Evolutionary conservation across 441 rosid species (phyloP).

Genomic region (Eruca vesicaria): DNA sequence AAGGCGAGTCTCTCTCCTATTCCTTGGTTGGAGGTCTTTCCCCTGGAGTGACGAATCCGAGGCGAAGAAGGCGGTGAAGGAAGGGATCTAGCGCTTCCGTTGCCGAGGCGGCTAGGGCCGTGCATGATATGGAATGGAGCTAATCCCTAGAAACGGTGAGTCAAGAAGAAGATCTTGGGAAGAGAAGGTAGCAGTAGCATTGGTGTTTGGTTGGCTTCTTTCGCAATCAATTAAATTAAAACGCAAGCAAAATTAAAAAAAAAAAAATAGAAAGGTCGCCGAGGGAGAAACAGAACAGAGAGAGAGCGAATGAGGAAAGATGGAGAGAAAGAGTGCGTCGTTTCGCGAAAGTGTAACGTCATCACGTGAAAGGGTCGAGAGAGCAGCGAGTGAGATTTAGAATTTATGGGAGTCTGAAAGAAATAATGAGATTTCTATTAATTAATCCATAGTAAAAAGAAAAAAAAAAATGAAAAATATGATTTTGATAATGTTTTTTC

Average conservation of each 20-base stretch:
- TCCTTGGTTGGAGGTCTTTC: constrained; percentile 47
- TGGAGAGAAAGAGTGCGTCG: too few species aligned
- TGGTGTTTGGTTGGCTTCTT: background rate
- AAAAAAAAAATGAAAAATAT: too few species aligned
- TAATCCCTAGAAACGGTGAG: constrained; percentile 24
- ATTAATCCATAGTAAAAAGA: too few species aligned
- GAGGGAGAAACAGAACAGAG: background rate
- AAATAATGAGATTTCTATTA: too few species aligned
- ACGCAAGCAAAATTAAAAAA: background rate
- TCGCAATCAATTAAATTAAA: background rate
- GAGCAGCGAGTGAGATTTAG: too few species aligned
- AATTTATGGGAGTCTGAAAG: too few species aligned
- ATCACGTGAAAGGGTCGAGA: too few species aligned
- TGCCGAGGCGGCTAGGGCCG: constrained; percentile 87
- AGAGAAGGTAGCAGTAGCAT: background rate
- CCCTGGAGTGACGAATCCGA: constrained; percentile 59
- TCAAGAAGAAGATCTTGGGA: background rate
- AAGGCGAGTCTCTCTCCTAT: constrained; percentile 53
- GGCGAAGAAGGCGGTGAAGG: constrained; percentile 87
- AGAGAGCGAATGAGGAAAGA: background rate
- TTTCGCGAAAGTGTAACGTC: too few species aligned
- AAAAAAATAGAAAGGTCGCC: background rate
- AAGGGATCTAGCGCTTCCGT: constrained; percentile 53
- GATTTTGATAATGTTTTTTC: too few species aligned
- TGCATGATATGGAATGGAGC: constrained; percentile 44